Conservation (phyloP, 73 alveolate species). For the Paramecium caudatum region DNA sequence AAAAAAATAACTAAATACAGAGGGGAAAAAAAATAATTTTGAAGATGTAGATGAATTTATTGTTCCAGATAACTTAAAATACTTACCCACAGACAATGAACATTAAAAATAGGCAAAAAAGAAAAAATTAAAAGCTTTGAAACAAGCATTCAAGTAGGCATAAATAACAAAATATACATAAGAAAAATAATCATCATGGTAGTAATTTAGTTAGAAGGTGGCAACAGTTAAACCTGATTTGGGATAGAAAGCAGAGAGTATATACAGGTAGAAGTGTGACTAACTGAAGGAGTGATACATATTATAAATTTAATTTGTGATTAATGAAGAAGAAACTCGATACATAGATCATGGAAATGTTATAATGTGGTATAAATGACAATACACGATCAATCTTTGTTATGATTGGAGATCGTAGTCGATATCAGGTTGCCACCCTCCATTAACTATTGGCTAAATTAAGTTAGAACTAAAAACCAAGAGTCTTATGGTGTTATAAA, state of each 20-base stretch:
- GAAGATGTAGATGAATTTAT: slow-evolving; percentile 70
- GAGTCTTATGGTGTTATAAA: slow-evolving; percentile 98
- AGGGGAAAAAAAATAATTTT: slow-evolving; percentile 47
- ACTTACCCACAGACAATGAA: slow-evolving; percentile 65
- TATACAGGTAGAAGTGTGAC: slow-evolving; percentile 34
- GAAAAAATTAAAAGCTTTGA: slow-evolving; percentile 68
- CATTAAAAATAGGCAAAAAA: slow-evolving; percentile 58
- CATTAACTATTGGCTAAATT: slow-evolving; percentile 94
- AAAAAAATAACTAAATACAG: slow-evolving; percentile 43
- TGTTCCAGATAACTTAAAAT: slow-evolving; percentile 70
- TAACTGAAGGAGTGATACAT: slow-evolving; percentile 34
- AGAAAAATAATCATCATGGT: slow-evolving; percentile 69
- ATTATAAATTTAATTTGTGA: slow-evolving; percentile 38
- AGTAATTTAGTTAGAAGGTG: background rate
- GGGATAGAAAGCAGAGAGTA: slow-evolving; percentile 46
- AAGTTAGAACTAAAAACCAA: slow-evolving; percentile 91
- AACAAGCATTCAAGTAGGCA: slow-evolving; percentile 57
- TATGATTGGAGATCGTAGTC: slow-evolving; percentile 72
- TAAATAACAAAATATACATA: slow-evolving; percentile 41
- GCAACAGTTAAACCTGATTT: slow-evolving; percentile 23
- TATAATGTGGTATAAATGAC: slow-evolving; percentile 9
- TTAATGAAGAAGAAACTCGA: slow-evolving; percentile 62
- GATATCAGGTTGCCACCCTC: slow-evolving; percentile 98
- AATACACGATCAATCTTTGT: slow-evolving; percentile 65
- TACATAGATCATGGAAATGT: background rate